Evolutionary conservation across 495 filamentous ascomycete species (phyloP), one percentile per base, ranked within the genome.

Genomic region (Darksidea phi): DNA sequence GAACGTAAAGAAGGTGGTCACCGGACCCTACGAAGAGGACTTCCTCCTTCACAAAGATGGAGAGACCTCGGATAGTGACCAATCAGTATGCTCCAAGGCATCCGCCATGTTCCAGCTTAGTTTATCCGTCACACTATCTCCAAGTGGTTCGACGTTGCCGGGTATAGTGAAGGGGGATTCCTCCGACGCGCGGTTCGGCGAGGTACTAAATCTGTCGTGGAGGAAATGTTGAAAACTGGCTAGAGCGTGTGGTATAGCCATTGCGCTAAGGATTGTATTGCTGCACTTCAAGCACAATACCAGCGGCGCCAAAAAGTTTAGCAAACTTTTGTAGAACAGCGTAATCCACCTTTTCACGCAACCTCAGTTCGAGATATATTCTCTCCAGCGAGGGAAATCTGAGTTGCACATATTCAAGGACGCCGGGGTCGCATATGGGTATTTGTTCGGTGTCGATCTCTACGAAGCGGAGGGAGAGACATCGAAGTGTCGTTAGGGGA

Each of bases 161-260:
- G 61, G 61, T 6, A 11, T 57, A 8, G 53, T 63, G 13, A n/a
- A 51, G 48, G 61, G 61, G 4, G 48, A 52, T 36, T 42, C 61
- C 17, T 15, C 32, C n/a, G 48, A 58, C 52, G n/a, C 32, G 8
- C 13, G 28, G 32, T 57, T 63, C 32, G 46, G 48, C 2, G 46
- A 63, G 61, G 24, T 58, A n/a, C 37, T 63, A 4, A 63, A 63
- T 63, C 42, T 63, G 11, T 47, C n/a, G 13, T 63, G 61, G 61
- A 57, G 37, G 23, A 63, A 63, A 20, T 63, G 61, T 37, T 57
- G 45, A 55, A 41, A 20, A 15, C 18, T 6, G 28, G 28, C 28
- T 6, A 43, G 41, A 15, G 13, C 18, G 6, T 15, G 41, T 43
- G 18, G 15, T 43, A 13, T 4, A 43, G 41, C 18, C 41, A n/a